Conservation (phyloP, 164 flowering plant species). For the Macadamia tetraphylla region DNA sequence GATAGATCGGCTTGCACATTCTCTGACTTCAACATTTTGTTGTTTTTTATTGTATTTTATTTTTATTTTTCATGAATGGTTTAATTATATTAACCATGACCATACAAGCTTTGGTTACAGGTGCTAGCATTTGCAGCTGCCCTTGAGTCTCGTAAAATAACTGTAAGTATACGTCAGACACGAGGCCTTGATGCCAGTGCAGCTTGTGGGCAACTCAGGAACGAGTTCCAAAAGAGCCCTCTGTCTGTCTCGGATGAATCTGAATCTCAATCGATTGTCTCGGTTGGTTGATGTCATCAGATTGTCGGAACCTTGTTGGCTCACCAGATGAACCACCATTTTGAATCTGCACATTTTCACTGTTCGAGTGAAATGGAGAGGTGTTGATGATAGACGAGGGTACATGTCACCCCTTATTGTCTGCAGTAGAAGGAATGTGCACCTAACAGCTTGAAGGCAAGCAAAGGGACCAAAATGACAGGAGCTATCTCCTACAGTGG, state of each 20-base stretch:
- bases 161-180: constrained; percentile 79
- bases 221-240: constrained; percentile 83
- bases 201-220: constrained; percentile 96
- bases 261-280: constrained; percentile 22
- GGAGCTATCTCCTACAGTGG: too few species aligned
- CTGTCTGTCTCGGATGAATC: constrained; percentile 24
- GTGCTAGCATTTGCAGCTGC: constrained; percentile 70
- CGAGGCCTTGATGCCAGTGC: constrained; percentile 96
- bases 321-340: background rate
- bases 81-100: too few species aligned
- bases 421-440: too few species aligned
- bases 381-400: too few species aligned
- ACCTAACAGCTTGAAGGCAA: too few species aligned
- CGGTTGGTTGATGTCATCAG: constrained; percentile 33
- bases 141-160: constrained; percentile 73
- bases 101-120: constrained; percentile 25
- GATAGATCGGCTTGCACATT: too few species aligned
- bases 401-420: too few species aligned
- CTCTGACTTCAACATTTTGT: too few species aligned
- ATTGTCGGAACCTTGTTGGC: constrained; percentile 35
- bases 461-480: too few species aligned
- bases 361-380: too few species aligned
- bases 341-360: too few species aligned
- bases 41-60: background rate
- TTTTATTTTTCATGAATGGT: too few species aligned